Conservation (phyloP, 805 yeast species). For the Pichia paraexigua region DNA sequence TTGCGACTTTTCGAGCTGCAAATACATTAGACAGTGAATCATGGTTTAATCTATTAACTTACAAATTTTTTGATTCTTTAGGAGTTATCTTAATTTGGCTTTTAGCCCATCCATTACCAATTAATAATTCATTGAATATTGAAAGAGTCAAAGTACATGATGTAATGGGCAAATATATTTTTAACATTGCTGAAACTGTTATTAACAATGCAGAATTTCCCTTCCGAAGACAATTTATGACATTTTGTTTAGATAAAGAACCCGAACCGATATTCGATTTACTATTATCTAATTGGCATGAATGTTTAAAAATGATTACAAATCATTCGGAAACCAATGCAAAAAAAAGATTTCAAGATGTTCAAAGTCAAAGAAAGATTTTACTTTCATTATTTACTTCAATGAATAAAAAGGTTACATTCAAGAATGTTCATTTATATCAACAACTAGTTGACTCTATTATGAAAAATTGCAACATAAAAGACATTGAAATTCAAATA, state of each 20-base stretch:
- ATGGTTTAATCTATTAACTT: slow-evolving; percentile 11
- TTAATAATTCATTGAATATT: not conserved
- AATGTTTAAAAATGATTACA: not conserved
- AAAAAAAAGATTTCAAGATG: not conserved
- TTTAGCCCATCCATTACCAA: slow-evolving; percentile 2
- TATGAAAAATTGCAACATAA: not conserved
- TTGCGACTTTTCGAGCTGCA: not conserved
- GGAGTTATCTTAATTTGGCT: slow-evolving; percentile 5
- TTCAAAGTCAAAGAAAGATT: not conserved
- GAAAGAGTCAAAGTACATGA: not conserved
- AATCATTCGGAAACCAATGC: not conserved
- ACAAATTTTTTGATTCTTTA: slow-evolving; percentile 11
- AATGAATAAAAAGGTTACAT: not conserved
- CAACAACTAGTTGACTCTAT: not conserved
- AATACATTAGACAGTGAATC: not conserved
- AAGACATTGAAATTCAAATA: not conserved
- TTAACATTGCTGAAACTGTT: not conserved
- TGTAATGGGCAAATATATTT: not conserved
- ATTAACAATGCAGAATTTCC: not conserved
- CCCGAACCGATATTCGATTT: not conserved
- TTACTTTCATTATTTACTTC: not conserved
- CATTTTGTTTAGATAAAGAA: not conserved
- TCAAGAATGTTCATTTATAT: not conserved
- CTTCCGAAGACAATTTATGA: not conserved
- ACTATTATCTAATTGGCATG: slow-evolving; percentile 1